These are phyloP conservation scores for Termitomyces sp. DNA, from an alignment of 768 basidiomycete species.

Conservation along the genomic window DNA sequence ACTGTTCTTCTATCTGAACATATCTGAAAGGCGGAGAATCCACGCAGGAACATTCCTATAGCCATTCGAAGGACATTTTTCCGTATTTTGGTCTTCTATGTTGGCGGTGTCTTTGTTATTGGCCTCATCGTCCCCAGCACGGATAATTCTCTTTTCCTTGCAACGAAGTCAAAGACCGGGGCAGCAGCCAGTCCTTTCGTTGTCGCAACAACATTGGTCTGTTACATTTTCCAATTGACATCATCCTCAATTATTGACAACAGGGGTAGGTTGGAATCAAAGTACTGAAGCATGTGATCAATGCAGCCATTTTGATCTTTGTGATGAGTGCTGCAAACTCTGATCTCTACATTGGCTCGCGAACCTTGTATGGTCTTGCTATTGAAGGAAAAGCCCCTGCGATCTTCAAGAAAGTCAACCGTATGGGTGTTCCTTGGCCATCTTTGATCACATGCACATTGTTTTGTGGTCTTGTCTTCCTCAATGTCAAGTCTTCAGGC, in stretches of 20 bases:
- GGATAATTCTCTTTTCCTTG: conserved; percentile 38
- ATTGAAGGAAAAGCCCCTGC: conserved; percentile 44
- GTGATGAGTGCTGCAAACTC: conserved; percentile 61
- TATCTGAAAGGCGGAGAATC: conserved; percentile 52
- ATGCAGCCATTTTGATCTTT: conserved; percentile 57
- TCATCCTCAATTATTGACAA: neutral
- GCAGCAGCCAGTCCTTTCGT: conserved; percentile 66
- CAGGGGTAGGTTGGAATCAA: conserved; percentile 43
- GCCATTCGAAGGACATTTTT: conserved; percentile 64
- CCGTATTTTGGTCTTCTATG: conserved; percentile 54
- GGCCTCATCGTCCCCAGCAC: conserved; percentile 65
- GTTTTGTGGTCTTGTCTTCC: conserved; percentile 54
- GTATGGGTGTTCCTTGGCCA: conserved; percentile 43
- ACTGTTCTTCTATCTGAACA: neutral
- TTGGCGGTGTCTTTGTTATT: conserved; percentile 67
- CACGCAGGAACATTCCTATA: conserved; percentile 65
- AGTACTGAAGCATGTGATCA: conserved; percentile 58
- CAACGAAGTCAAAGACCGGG: conserved; percentile 38
- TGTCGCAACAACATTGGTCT: conserved; percentile 37
- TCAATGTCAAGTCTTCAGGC: conserved; percentile 46
- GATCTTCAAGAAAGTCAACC: conserved; percentile 37
- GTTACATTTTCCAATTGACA: neutral
- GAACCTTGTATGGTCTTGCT: conserved; percentile 43
- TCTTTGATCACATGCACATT: conserved; percentile 46
- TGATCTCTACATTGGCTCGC: conserved; percentile 51